Percentiles rank a stretch among this genome's conserved stretches.
These are phyloP conservation scores for Pyricularia grisea DNA, from an alignment of 2,329 filamentous ascomycete species.

Conservation along the genomic window DNA sequence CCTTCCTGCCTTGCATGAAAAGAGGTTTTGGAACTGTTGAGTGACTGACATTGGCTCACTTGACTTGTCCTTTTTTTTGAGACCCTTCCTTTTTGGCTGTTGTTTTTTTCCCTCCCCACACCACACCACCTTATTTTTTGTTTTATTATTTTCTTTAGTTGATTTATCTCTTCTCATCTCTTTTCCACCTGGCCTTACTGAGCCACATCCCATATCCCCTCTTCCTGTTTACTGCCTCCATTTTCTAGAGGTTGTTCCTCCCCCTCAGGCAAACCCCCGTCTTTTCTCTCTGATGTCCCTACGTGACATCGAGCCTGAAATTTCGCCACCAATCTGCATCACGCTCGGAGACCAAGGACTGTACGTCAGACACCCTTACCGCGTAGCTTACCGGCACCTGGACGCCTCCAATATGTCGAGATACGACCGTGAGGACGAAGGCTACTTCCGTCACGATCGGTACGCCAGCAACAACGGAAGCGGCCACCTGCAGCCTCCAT, in stretches of 20 bases:
- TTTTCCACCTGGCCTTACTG: not conserved
- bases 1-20: not conserved
- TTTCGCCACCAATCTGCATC: not conserved
- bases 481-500: slow-evolving; percentile 13
- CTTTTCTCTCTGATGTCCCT: not conserved
- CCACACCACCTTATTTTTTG: not conserved
- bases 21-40: not conserved
- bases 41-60: not conserved
- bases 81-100: no score
- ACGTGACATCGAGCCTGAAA: not conserved
- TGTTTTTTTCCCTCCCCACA: not conserved
- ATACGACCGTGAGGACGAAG: slow-evolving; percentile 11
- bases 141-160: not conserved
- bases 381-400: not conserved
- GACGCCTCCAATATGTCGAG: slow-evolving; percentile 10
- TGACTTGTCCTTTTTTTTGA: not conserved
- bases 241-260: not conserved
- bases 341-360: not conserved
- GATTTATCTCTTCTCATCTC: not conserved
- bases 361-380: not conserved
- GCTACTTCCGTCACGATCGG: not conserved
- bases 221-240: not conserved
- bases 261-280: not conserved
- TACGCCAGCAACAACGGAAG: slow-evolving; percentile 8
- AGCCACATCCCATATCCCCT: not conserved